A percentile compares a stretch with the other conserved stretches of the same genome.
phyloP scores from a whole-genome alignment of 345 rosid species.

The Boechera stricta region DNA sequence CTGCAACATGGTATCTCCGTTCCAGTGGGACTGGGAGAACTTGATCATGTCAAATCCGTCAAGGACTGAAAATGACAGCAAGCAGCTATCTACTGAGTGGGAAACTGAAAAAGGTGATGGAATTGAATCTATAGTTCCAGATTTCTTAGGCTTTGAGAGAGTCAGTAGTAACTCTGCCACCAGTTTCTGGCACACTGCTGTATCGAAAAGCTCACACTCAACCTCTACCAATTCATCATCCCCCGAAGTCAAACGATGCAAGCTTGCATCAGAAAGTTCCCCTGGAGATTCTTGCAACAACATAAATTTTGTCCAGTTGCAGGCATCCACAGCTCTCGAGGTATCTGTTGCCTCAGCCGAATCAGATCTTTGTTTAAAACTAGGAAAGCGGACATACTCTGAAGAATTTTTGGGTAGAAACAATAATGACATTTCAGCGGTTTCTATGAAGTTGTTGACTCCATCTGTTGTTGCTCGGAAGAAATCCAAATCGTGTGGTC shows the following conservation, averaged over 20 bases:
- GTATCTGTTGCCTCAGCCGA: conserved; percentile 36
- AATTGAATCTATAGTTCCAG: conserved; percentile 60
- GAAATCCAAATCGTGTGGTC: conserved; percentile 66
- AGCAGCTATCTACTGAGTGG: conserved; percentile 57
- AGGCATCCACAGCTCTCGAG: conserved; percentile 28
- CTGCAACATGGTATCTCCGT: conserved; percentile 66
- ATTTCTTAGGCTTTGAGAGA: conserved; percentile 54
- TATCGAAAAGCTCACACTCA: conserved; percentile 50
- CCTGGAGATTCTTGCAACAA: conserved; percentile 44
- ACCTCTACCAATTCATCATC: conserved; percentile 37
- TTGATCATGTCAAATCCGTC: conserved; percentile 57
- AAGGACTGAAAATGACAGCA: conserved; percentile 55
- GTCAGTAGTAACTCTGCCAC: conserved; percentile 65
- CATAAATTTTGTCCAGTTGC: conserved; percentile 35
- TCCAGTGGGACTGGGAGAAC: conserved; percentile 88
- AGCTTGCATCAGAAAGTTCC: conserved; percentile 37
- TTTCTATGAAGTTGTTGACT: conserved; percentile 44
- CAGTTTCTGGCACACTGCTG: conserved; percentile 62
- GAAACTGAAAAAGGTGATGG: conserved; percentile 64
- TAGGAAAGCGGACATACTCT: conserved; percentile 59
- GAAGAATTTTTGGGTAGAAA: conserved; percentile 61
- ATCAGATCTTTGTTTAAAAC: conserved; percentile 45
- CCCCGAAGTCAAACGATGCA: conserved; percentile 20
- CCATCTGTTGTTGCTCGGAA: conserved; percentile 58
- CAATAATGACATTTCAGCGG: conserved; percentile 52